Conservation (phyloP, 2,329 filamentous ascomycete species). For the Pseudocercospora macadamiae region DNA sequence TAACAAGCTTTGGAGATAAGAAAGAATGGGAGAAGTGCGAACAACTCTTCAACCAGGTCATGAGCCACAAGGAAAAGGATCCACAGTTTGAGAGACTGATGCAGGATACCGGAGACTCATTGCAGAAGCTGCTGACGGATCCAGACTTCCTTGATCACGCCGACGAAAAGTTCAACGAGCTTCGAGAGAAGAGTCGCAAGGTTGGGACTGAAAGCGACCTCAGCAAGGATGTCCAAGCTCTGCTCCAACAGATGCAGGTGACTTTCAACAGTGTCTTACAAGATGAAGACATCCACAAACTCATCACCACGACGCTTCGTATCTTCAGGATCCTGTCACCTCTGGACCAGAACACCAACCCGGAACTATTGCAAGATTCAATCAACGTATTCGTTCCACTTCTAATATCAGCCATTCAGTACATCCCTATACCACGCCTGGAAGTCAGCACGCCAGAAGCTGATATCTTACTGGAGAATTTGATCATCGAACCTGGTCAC, state of each 20-base stretch:
- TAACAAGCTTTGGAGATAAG: slow-evolving; percentile 76
- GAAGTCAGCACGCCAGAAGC: slow-evolving; percentile 82
- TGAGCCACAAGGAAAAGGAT: slow-evolving; percentile 75
- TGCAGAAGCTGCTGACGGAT: slow-evolving; percentile 82
- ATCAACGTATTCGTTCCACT: slow-evolving; percentile 81
- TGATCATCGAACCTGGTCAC: slow-evolving; percentile 83
- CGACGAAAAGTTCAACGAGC: slow-evolving; percentile 65
- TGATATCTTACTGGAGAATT: slow-evolving; percentile 84
- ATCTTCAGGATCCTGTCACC: slow-evolving; percentile 73
- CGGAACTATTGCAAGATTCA: slow-evolving; percentile 72
- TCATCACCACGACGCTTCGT: slow-evolving; percentile 66
- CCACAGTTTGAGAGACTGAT: slow-evolving; percentile 81
- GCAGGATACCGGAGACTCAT: slow-evolving; percentile 69
- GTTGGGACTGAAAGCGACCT: slow-evolving; percentile 69
- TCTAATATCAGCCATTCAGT: slow-evolving; percentile 76
- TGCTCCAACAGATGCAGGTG: slow-evolving; percentile 69
- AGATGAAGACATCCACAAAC: slow-evolving; percentile 71
- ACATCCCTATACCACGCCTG: slow-evolving; percentile 86
- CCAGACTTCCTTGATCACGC: slow-evolving; percentile 82
- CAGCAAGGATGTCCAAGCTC: slow-evolving; percentile 70
- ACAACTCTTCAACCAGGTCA: slow-evolving; percentile 66
- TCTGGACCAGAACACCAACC: slow-evolving; percentile 64
- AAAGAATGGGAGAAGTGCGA: slow-evolving; percentile 77
- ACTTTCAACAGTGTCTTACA: slow-evolving; percentile 70
- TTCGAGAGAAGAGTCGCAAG: slow-evolving; percentile 59